A percentile compares a stretch with the other conserved stretches of the same genome.
These are phyloP conservation scores for Exophiala dermatitidis DNA, from an alignment of 2,329 filamentous ascomycete species.

Conservation along the genomic window DNA sequence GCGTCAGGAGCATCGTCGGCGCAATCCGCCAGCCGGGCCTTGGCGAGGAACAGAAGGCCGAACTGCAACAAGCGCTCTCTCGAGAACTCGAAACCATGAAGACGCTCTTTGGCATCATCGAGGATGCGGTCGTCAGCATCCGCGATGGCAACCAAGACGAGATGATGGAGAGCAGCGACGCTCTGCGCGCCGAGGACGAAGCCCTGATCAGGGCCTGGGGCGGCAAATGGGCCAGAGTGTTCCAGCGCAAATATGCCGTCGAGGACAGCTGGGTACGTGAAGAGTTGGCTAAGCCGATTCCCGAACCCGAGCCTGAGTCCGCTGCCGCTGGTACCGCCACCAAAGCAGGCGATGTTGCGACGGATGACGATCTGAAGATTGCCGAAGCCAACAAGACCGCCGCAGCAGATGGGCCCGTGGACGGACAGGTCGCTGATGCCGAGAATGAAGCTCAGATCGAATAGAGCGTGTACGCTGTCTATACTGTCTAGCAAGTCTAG, in stretches of 20 bases:
- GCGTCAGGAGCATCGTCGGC: conserved; percentile 70
- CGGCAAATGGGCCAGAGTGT: conserved; percentile 76
- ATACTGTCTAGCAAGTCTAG: too few species aligned
- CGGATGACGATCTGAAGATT: conserved; percentile 3
- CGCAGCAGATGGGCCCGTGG: not conserved
- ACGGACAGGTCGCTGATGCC: not conserved
- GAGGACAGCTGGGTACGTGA: conserved; percentile 67
- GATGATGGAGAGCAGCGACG: conserved; percentile 60
- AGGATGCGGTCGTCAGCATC: conserved; percentile 67
- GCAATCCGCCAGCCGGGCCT: conserved; percentile 54
- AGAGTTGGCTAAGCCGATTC: conserved; percentile 44
- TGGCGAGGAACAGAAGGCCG: conserved; percentile 47
- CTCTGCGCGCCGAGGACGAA: conserved; percentile 41
- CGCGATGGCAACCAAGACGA: conserved; percentile 66
- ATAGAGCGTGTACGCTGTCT: not conserved
- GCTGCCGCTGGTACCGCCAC: not conserved
- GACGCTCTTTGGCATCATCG: conserved; percentile 71
- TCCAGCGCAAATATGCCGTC: conserved; percentile 71
- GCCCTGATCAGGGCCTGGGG: conserved; percentile 71
- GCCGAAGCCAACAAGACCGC: not conserved
- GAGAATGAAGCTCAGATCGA: conserved; percentile 14
- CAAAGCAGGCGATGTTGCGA: too few species aligned
- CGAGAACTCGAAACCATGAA: conserved; percentile 68
- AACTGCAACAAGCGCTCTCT: conserved; percentile 59
- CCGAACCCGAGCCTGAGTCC: conserved; percentile 30